Percentiles rank a stretch among this genome's conserved stretches.
These are phyloP conservation scores for Pueraria montana DNA, from an alignment of 306 rosid species.

Conservation along the genomic window DNA sequence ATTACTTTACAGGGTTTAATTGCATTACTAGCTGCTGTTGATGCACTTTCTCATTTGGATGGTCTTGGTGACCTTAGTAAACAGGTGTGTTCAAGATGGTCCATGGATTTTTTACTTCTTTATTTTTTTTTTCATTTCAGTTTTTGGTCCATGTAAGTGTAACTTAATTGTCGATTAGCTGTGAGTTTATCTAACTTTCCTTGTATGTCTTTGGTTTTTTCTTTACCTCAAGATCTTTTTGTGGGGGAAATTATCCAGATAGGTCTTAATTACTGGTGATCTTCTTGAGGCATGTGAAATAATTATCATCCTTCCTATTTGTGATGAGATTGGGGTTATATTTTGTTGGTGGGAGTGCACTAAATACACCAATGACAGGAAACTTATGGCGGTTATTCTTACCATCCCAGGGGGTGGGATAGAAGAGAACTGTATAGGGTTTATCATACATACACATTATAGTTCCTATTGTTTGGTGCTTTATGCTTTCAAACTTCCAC, in stretches of 20 bases:
- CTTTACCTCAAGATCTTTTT: conserved; percentile 28
- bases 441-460: background rate
- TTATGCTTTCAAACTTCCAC: background rate
- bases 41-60: conserved; percentile 80
- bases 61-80: conserved; percentile 70
- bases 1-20: conserved; percentile 76
- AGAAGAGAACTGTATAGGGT: background rate
- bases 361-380: conserved; percentile 13
- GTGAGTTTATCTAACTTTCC: conserved; percentile 32
- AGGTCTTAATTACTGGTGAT: conserved; percentile 17
- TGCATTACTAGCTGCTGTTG: conserved; percentile 83
- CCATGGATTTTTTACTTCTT: background rate
- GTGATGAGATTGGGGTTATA: conserved; percentile 23
- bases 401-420: background rate
- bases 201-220: conserved; percentile 1
- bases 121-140: conserved; percentile 7
- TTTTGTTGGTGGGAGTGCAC: conserved; percentile 18
- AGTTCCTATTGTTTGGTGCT: conserved; percentile 6
- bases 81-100: conserved; percentile 68
- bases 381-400: background rate
- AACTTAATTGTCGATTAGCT: conserved; percentile 32
- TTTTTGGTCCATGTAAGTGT: conserved; percentile 29
- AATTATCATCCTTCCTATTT: conserved; percentile 34
- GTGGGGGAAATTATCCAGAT: conserved; percentile 16
- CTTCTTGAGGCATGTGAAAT: conserved; percentile 18